A percentile compares a stretch with the other conserved stretches of the same genome.
phyloP scores from a whole-genome alignment of 805 yeast genomes.

The Candida nanaspora region DNA sequence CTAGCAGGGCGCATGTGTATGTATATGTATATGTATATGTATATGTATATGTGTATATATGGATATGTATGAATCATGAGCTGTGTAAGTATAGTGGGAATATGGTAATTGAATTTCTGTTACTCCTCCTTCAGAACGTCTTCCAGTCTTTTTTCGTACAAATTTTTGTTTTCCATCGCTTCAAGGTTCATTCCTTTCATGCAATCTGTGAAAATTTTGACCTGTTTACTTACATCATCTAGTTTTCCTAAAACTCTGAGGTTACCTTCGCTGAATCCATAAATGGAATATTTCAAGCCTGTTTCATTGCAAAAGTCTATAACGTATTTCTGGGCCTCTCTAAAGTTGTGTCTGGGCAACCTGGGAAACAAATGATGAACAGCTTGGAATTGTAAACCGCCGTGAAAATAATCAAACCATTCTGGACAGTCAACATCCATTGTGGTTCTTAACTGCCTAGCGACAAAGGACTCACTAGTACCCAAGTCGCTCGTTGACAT shows the following conservation, averaged over 20 bases:
- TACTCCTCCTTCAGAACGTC: conserved; percentile 7
- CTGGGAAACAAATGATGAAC: conserved; percentile 88
- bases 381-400: conserved; percentile 89
- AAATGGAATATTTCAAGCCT: conserved; percentile 74
- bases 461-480: conserved; percentile 66
- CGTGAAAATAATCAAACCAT: conserved; percentile 88
- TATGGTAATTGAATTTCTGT: background rate
- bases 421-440: conserved; percentile 94
- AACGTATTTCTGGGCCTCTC: conserved; percentile 67
- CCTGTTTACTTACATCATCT: conserved; percentile 74
- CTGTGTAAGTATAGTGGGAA: too few species aligned
- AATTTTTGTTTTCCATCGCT: conserved; percentile 22
- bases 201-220: conserved; percentile 68
- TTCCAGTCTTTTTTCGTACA: conserved; percentile 23
- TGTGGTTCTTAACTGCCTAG: conserved; percentile 80
- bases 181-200: conserved; percentile 55
- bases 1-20: too few species aligned
- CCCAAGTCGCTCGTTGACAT: conserved; percentile 91
- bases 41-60: background rate
- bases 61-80: too few species aligned
- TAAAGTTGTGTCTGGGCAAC: conserved; percentile 79
- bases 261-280: conserved; percentile 79
- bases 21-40: background rate
- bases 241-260: conserved; percentile 59
- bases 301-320: conserved; percentile 68